Conservation (phyloP, 306 rosid genomes). For the Styphnolobium japonicum region DNA sequence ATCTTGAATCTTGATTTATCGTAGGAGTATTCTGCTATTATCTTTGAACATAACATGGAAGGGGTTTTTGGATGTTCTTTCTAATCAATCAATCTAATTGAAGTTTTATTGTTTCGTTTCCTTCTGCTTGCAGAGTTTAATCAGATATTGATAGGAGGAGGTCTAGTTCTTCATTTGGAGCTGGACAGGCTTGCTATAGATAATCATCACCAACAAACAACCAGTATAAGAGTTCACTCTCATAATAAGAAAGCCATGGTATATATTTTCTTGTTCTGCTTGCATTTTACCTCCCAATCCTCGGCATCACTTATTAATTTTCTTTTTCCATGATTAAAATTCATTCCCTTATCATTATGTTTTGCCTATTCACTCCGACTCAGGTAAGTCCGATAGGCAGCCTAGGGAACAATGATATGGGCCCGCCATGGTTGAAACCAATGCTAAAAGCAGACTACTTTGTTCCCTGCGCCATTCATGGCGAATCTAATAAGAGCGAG, state of each 20-base stretch:
- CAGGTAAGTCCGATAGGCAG: constrained; percentile 42
- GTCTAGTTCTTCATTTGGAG: background rate
- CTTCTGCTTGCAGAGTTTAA: background rate
- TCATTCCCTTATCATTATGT: no score
- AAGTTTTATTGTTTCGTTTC: background rate
- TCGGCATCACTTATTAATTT: no score
- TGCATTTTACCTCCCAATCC: background rate
- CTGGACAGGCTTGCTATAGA: background rate
- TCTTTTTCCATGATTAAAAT: no score
- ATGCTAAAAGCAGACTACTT: constrained; percentile 41
- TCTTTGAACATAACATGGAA: background rate
- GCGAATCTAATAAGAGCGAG: constrained; percentile 39
- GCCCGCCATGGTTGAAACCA: constrained; percentile 44
- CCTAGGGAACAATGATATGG: constrained; percentile 6
- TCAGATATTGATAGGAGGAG: background rate
- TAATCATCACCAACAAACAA: background rate
- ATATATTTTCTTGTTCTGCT: background rate
- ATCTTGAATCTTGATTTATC: no score
- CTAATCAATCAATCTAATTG: no score
- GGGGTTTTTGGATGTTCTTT: background rate
- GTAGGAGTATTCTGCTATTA: no score
- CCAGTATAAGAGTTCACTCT: no score
- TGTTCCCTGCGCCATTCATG: constrained; percentile 32
- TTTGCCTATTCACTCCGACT: background rate
- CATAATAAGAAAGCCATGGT: background rate